Base-by-base conservation (phyloP, 2,329 filamentous ascomycete genomes). In the Coleophoma eucalyptorum region DNA sequence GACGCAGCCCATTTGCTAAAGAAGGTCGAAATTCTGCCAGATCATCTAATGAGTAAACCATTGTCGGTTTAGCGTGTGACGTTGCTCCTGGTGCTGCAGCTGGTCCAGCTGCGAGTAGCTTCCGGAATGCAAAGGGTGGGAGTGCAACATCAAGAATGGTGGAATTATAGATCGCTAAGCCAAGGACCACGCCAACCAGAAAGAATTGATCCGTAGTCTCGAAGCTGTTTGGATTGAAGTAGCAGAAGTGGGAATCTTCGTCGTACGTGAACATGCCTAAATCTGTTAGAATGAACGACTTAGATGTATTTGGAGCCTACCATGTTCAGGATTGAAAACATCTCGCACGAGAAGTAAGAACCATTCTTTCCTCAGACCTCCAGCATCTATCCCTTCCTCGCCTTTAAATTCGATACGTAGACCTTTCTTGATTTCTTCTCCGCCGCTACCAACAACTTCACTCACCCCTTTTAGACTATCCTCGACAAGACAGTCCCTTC, bases 181-280 rank as follows among this genome's bases (percentile, higher is more conserved):
- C 92, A 49, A 97, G 78, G 7, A 96, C 78, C 12, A 94, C 89
- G 1, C 92, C 92, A 26, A 97, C 88, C 19, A 96, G 77, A 65
- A 94, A 96, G 68, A 89, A 97, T 58, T 96, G 90, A 63, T 96
- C 90, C 0, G 90, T 92, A 0, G 89, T 92, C 66, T 96, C 92
- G 60, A 96, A 91, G 15, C 89, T 90, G 64, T 86, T 83, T 0
- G 91, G 88, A 65, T 96, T 96, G 72, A 97, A 97, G 68, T 96
- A 97, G 70, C 92, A 96, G 64, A 88, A 90, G 43, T 83, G 81
- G 3, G 91, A 96, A 62, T 96, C 90, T 47, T 96, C 90, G 55
- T 96, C 92, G 67, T 96, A 96, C 7, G 88, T 74, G 66, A 97
- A 97, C 69, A 97, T 83, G n/a, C 90, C 90, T 92, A 20, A 7